Conservation (phyloP, 139 green algal species). For the Coccomyxa sp. region DNA sequence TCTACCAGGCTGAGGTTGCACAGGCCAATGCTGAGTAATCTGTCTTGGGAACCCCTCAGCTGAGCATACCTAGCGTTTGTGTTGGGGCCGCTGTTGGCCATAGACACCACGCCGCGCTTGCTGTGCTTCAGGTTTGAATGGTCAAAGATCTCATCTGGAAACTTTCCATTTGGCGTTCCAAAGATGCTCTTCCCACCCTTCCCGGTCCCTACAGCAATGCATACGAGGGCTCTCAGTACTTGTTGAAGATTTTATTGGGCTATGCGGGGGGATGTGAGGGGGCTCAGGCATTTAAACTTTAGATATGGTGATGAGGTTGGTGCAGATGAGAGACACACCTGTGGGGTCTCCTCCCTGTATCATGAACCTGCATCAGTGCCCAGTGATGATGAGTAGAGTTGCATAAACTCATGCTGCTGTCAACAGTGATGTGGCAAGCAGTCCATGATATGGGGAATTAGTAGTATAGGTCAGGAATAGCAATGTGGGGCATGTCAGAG, state of each 20-base stretch:
- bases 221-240: background rate
- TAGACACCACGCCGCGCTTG: slow-evolving; percentile 87
- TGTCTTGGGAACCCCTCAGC: too few species aligned
- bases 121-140: slow-evolving; percentile 72
- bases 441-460: too few species aligned
- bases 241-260: background rate
- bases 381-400: slow-evolving; percentile 18
- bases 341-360: slow-evolving; percentile 88
- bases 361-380: slow-evolving; percentile 93
- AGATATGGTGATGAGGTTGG: background rate
- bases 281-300: background rate
- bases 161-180: slow-evolving; percentile 81
- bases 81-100: slow-evolving; percentile 97
- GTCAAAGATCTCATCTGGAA: slow-evolving; percentile 89
- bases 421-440: too few species aligned
- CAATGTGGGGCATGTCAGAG: too few species aligned
- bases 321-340: background rate
- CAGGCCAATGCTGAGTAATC: too few species aligned
- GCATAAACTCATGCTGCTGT: background rate
- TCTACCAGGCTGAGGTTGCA: too few species aligned
- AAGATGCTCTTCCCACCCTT: background rate
- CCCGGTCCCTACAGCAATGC: slow-evolving; percentile 67
- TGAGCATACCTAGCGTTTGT: slow-evolving; percentile 69
- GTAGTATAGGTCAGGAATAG: too few species aligned
- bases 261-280: background rate